Evolutionary conservation across 805 yeast genomes (phyloP), one percentile per base, ranked within the genome.

Genomic region (Hanseniaspora clermontiae): DNA sequence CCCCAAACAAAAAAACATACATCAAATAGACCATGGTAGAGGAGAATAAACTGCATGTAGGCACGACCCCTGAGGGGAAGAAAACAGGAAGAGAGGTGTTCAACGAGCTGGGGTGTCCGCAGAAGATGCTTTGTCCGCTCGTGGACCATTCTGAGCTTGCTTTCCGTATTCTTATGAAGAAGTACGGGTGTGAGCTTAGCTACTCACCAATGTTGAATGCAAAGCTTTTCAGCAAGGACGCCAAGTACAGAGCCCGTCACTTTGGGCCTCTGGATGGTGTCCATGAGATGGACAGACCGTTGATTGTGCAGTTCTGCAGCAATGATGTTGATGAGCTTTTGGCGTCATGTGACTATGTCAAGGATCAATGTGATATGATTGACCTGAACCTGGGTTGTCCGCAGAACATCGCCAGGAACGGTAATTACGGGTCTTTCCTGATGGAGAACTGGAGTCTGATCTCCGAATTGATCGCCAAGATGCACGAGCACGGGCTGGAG

Each of bases 201-300:
- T 93, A 91, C 64, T 87, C 97, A 0, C 99, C 99, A 3, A 93
- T 93, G 99, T 79, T 85, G 61, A 97, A 93, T 69, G 95, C 98
- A 3, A 76, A 89, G 50, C 71, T 90, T 40, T 93, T 93, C 70
- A 95, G 95, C 29, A 84, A 86, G 2, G 84, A 83, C 50, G 84
- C 81, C 59, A 85, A 85, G 62, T 93, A 93, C 66, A 74, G 97
- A 54, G 72, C 73, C 19, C 51, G 85, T 82, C 59, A 84, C 81
- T 83, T 81, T 87, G 80, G 75, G 79, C 58, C 73, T 77, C 62
- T 77, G 61, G 97, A 93, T 67, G 97, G 97, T 5, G 81, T 81
- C 60, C 65, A 68, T 6, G 70, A 72, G 1, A 61, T 71, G 0
- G 59, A 91, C 66, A 73, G 97, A 54, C 97, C 98, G 0, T 72